Conservation (phyloP, 2,329 filamentous ascomycete species). For the Sodiomyces alkalinus region DNA sequence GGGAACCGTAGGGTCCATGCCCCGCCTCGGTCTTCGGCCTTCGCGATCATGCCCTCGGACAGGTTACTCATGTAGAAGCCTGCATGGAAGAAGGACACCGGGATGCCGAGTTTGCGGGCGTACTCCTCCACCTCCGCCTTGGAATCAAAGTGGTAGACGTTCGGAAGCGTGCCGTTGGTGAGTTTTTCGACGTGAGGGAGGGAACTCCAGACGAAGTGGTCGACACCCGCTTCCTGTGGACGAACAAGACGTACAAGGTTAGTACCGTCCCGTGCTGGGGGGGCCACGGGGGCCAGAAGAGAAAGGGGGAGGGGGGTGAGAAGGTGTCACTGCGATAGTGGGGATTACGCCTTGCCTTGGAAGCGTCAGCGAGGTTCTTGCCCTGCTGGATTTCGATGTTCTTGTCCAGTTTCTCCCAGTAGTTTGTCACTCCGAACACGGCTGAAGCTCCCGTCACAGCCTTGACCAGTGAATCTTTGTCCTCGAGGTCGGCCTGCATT, state of each 20-base stretch:
- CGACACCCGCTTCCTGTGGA: constrained; percentile 18
- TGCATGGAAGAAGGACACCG: constrained; percentile 34
- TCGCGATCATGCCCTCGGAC: constrained; percentile 12
- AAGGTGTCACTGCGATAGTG: too few relatives aligned
- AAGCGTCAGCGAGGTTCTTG: constrained; percentile 30
- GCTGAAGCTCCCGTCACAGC: constrained; percentile 29
- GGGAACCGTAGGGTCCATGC: constrained; percentile 18
- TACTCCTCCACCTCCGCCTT: constrained; percentile 42
- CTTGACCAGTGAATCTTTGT: constrained; percentile 24
- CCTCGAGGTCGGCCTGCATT: constrained; percentile 30
- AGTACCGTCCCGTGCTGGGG: not conserved
- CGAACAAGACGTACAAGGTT: constrained; percentile 9
- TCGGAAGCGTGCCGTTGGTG: constrained; percentile 21
- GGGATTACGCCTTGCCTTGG: constrained; percentile 22
- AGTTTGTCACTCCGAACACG: constrained; percentile 38
- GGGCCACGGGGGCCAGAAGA: too few relatives aligned
- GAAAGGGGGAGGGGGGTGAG: too few relatives aligned
- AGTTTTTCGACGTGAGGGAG: constrained; percentile 23
- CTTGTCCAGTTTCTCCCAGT: constrained; percentile 27
- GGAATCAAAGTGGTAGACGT: constrained; percentile 37
- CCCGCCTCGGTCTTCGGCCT: constrained; percentile 14
- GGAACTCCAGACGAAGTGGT: constrained; percentile 29
- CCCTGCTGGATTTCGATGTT: constrained; percentile 27
- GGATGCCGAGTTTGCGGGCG: constrained; percentile 28
- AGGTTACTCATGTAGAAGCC: constrained; percentile 40